Evolutionary conservation across 345 rosid species (phyloP).

Genomic region (Gossypium longicalyx): DNA sequence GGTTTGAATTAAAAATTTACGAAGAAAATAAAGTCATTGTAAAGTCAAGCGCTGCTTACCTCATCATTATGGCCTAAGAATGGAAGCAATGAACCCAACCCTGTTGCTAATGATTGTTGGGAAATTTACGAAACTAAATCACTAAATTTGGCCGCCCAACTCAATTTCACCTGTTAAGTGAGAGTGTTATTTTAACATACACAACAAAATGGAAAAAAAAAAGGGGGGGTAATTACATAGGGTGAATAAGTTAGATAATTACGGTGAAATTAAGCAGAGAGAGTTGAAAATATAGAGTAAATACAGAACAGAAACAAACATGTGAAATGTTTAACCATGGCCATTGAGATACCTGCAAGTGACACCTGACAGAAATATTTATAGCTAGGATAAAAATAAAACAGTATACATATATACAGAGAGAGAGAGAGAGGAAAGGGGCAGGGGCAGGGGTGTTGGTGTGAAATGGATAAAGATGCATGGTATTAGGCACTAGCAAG

Average conservation of each 20-base stretch:
- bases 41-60: slow-evolving; percentile 14
- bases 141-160: neutral
- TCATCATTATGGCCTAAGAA: slow-evolving; percentile 13
- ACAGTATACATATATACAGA: neutral
- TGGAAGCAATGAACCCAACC: slow-evolving; percentile 8
- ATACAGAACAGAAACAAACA: slow-evolving; percentile 2
- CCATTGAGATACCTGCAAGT: slow-evolving; percentile 15
- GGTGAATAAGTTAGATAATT: neutral
- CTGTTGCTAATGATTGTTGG: neutral
- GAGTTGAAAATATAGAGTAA: neutral
- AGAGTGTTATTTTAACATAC: no score
- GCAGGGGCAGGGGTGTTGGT: slow-evolving; percentile 18
- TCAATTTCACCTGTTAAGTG: neutral
- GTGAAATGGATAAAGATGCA: slow-evolving; percentile 41
- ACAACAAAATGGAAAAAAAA: no score
- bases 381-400: slow-evolving; percentile 19
- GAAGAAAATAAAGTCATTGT: neutral
- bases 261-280: neutral
- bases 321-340: slow-evolving; percentile 14
- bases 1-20: slow-evolving; percentile 1
- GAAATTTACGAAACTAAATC: no score
- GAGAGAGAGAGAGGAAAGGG: neutral
- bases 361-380: slow-evolving; percentile 23
- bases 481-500: no score
- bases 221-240: neutral